phyloP scores from a whole-genome alignment of 371 early-diverging fungal genomes.

The Mortierella polycephala region DNA sequence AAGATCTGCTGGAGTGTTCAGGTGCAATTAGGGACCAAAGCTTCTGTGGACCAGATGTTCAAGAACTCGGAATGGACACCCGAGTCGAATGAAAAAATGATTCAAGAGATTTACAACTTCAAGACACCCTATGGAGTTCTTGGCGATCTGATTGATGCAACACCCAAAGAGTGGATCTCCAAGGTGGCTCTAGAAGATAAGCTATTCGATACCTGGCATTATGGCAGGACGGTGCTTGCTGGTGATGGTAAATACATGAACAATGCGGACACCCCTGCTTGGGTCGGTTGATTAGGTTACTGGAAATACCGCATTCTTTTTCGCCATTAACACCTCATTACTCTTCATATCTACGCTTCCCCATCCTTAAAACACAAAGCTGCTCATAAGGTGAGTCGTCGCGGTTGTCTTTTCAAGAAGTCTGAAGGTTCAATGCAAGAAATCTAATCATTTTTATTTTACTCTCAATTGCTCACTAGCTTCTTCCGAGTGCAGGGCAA shows the following conservation, averaged over 20 bases:
- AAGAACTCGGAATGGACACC: conserved; percentile 25
- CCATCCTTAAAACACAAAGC: background rate
- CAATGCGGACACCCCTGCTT: background rate
- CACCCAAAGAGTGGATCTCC: conserved; percentile 19
- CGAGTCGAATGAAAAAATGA: conserved; percentile 23
- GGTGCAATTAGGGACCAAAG: conserved; percentile 6
- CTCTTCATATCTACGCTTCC: background rate
- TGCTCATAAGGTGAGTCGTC: conserved; percentile 11
- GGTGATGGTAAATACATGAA: conserved; percentile 26
- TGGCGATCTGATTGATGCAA: conserved; percentile 18
- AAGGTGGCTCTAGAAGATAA: conserved; percentile 25
- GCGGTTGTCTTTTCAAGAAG: background rate
- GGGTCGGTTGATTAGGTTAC: background rate
- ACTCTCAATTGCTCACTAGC: background rate
- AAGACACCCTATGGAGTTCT: conserved; percentile 18
- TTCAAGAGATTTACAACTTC: conserved; percentile 13
- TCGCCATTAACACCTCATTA: background rate
- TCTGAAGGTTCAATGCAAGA: no score
- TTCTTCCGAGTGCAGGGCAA: conserved; percentile 19
- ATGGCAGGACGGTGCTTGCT: conserved; percentile 17
- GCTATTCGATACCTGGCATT: conserved; percentile 29
- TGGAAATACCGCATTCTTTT: background rate
- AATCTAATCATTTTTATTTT: background rate
- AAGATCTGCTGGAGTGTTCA: conserved; percentile 22
- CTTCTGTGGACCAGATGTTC: conserved; percentile 5